phyloP scores from a whole-genome alignment of 805 yeast species.

The Candida chilensis region DNA sequence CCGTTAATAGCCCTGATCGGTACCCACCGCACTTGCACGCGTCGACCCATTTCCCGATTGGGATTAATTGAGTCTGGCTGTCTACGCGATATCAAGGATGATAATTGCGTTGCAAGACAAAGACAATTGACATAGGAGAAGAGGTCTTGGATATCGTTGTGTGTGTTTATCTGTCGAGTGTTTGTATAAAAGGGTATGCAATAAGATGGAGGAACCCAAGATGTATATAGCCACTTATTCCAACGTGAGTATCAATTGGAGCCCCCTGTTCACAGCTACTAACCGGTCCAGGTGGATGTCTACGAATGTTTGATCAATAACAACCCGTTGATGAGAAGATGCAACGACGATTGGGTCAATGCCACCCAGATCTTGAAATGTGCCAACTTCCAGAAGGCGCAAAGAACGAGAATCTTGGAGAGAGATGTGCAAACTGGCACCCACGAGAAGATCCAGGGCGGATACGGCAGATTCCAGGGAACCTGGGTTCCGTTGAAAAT shows the following conservation, averaged over 20 bases:
- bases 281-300: slow-evolving; percentile 26
- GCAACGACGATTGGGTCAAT: slow-evolving; percentile 33
- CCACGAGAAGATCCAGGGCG: slow-evolving; percentile 38
- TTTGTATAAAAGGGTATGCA: no score
- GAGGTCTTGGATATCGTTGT: no score
- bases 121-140: no score
- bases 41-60: no score
- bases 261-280: neutral
- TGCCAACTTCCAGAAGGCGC: slow-evolving; percentile 36
- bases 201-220: slow-evolving; percentile 4
- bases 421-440: slow-evolving; percentile 34
- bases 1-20: no score
- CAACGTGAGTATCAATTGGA: slow-evolving; percentile 15
- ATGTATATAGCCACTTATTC: slow-evolving; percentile 37
- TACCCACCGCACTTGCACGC: no score
- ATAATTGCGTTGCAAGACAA: no score
- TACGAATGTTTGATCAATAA: slow-evolving; percentile 59
- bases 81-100: no score
- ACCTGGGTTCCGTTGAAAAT: slow-evolving; percentile 34
- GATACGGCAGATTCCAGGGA: slow-evolving; percentile 37
- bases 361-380: slow-evolving; percentile 36
- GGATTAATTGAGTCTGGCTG: no score
- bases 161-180: no score
- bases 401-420: slow-evolving; percentile 32
- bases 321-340: slow-evolving; percentile 50